Conservation (phyloP, 495 filamentous ascomycete species). For the Durotheca rogersii region DNA sequence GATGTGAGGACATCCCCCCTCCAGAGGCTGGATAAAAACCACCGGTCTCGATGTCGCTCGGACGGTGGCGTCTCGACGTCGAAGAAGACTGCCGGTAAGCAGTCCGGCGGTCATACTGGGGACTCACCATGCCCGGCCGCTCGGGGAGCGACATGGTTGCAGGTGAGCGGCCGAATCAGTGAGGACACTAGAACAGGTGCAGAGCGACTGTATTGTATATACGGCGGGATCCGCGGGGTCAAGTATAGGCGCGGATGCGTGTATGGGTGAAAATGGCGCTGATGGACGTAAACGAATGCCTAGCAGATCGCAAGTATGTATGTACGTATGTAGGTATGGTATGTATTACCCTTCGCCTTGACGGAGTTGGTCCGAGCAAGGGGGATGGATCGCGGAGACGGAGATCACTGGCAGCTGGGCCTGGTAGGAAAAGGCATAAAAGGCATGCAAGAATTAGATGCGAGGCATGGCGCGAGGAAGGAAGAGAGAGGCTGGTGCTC, state of each 20-base stretch:
- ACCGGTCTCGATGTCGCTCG: conserved; percentile 66
- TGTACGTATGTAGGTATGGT: too few species aligned
- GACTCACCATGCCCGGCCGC: conserved; percentile 59
- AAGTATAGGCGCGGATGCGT: too few species aligned
- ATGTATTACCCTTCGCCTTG: background rate
- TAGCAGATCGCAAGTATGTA: conserved; percentile 3
- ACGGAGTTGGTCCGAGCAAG: conserved; percentile 12
- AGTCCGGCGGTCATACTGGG: conserved; percentile 57
- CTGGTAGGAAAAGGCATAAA: conserved; percentile 17
- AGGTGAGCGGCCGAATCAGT: conserved; percentile 27
- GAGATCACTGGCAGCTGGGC: conserved; percentile 9
- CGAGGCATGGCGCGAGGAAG: conserved; percentile 1
- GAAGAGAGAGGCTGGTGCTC: too few species aligned
- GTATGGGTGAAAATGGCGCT: too few species aligned
- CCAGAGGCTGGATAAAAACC: conserved; percentile 45
- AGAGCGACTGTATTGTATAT: conserved; percentile 26
- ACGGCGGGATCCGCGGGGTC: conserved; percentile 9
- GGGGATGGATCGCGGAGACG: conserved; percentile 7
- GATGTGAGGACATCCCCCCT: conserved; percentile 39
- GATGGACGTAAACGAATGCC: conserved; percentile 8
- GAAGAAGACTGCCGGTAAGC: conserved; percentile 69
- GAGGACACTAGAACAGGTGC: conserved; percentile 3
- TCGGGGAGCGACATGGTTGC: conserved; percentile 67
- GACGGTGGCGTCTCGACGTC: conserved; percentile 60
- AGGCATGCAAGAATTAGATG: conserved; percentile 16